Base-by-base conservation (phyloP, 805 yeast species). In the Debaryomyces maramus region DNA sequence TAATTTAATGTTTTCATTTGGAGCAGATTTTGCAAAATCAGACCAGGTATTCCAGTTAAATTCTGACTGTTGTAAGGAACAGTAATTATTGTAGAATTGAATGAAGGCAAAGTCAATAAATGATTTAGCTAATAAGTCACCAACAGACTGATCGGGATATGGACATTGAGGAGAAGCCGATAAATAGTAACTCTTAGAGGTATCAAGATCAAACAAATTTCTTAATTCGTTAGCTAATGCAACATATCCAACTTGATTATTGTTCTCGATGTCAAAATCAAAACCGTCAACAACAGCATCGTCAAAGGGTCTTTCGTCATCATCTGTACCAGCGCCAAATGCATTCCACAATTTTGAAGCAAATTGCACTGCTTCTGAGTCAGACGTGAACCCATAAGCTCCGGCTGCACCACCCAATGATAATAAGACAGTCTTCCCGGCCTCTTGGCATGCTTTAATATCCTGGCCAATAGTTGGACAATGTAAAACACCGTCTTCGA, bases 111-210 rank as follows among this genome's bases (percentile, higher is more conserved):
- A 87, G 63, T 89, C 96, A 48, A 88, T 68, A 24, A 77, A 69
- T 6, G 86, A 80, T 61, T 75, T 37, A 78, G 44, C 42, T 37
- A 63, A 50, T 13, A 58, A 42, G 15, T 50, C 52, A 15, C 63
- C 60, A 13, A 58, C 52, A 14, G 57, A 52, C 8, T 44, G 83
- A 66, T 89, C 96, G 10, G 96, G 96, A 58, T 82, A 85, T 16
- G 80, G 83, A 67, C 97, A 89, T 67, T 88, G 96, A 13, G 96
- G 97, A 45, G 96, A 91, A 47, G 96, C 95, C 38, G 93, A 80
- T 30, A 88, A 66, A 60, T 83, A 86, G 67, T 82, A 86, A 17
- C 62, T 52, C 61, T 81, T 85, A 32, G 84, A 70, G 8, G 52
- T 10, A 41, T 55, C 61, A 1, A 26, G 24, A 7, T 40, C 41